Evolutionary conservation across 768 basidiomycete species (phyloP).

Genomic region (Jaapia argillacea): DNA sequence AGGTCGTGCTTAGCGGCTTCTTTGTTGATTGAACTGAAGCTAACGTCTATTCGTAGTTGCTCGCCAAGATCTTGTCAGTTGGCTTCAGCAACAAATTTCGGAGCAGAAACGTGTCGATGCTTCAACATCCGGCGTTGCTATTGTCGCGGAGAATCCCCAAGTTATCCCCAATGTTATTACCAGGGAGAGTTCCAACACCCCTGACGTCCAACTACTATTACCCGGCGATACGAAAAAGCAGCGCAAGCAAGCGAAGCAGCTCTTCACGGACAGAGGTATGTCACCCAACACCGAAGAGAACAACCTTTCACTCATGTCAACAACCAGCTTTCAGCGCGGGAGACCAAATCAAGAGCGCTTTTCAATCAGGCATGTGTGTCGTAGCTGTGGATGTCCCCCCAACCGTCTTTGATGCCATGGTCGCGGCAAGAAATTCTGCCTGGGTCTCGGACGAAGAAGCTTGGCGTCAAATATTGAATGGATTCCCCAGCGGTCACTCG

Average conservation of each 20-base stretch:
- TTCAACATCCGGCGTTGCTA: conserved; percentile 47
- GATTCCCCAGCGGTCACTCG: conserved; percentile 46
- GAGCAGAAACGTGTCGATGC: conserved; percentile 73
- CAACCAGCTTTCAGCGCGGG: conserved; percentile 39
- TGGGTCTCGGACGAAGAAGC: conserved; percentile 74
- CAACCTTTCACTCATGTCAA: neutral
- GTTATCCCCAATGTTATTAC: conserved; percentile 15
- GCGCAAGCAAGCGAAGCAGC: conserved; percentile 59
- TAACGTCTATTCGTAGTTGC: conserved; percentile 29
- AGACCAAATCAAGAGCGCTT: conserved; percentile 43
- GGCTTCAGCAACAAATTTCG: conserved; percentile 67
- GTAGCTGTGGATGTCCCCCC: conserved; percentile 64
- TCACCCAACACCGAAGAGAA: neutral
- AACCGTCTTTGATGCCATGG: conserved; percentile 50
- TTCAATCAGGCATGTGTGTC: conserved; percentile 52
- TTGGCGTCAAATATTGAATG: conserved; percentile 50
- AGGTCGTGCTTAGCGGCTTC: conserved; percentile 13
- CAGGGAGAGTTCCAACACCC: conserved; percentile 21
- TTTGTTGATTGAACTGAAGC: neutral
- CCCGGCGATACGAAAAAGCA: conserved; percentile 67
- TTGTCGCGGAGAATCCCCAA: conserved; percentile 29
- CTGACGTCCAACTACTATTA: conserved; percentile 55
- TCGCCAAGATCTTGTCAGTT: conserved; percentile 60
- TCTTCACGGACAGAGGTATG: conserved; percentile 58
- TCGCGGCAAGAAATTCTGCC: conserved; percentile 31